Conservation (phyloP, 176 grass and related monocot species). For the Eragrostis nindensis region DNA sequence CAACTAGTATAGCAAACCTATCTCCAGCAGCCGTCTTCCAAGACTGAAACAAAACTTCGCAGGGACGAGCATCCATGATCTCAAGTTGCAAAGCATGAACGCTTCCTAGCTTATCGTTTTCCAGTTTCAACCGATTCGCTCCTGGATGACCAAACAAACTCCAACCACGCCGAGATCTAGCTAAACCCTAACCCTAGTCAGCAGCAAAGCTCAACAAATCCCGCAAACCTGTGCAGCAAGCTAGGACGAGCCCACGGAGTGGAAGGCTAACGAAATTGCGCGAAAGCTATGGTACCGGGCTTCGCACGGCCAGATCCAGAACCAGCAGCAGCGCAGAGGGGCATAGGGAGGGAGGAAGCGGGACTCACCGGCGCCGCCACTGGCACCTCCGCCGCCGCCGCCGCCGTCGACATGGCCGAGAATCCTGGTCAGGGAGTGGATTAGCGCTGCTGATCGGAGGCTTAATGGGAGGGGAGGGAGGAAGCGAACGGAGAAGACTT, state of each 20-base stretch:
- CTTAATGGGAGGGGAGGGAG: background rate
- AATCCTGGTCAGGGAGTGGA: too few relatives aligned
- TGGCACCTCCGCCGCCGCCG: constrained; percentile 35
- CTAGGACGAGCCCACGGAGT: background rate
- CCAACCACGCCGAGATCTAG: background rate
- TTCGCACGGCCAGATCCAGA: constrained; percentile 41
- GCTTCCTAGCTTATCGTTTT: background rate
- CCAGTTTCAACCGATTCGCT: background rate
- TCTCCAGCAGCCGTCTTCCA: background rate
- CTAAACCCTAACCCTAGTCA: constrained; percentile 26
- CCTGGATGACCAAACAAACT: background rate
- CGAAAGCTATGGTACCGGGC: background rate
- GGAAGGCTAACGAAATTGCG: background rate
- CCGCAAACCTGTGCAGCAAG: background rate
- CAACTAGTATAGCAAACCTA: background rate
- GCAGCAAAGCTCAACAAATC: background rate
- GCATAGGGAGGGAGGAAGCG: background rate
- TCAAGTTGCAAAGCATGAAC: background rate
- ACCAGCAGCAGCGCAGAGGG: background rate
- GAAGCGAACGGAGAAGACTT: background rate
- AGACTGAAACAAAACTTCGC: background rate
- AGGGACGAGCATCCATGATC: background rate
- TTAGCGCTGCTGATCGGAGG: background rate
- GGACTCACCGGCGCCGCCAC: constrained; percentile 39
- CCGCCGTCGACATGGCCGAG: constrained; percentile 27